These are phyloP conservation scores for Arachnopeziza araneosa DNA, from an alignment of 2,329 filamentous ascomycete genomes.

Conservation along the genomic window DNA sequence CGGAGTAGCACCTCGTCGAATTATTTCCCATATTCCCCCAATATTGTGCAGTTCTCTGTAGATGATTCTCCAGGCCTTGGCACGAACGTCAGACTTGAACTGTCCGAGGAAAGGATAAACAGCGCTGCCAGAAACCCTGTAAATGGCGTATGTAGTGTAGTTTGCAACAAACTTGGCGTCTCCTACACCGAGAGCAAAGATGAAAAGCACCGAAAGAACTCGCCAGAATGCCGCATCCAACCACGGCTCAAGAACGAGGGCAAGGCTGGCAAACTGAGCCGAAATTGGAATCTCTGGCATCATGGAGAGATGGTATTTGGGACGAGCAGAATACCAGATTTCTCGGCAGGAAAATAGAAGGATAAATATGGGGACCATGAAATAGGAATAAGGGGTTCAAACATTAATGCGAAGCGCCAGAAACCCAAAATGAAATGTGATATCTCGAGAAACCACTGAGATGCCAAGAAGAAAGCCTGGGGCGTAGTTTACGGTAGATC, in stretches of 20 bases:
- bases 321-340: no score
- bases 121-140: not conserved
- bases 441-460: not conserved
- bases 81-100: no score
- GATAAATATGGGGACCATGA: no score
- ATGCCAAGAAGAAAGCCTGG: not conserved
- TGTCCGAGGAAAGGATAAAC: not conserved
- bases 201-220: not conserved
- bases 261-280: not conserved
- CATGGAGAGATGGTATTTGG: not conserved
- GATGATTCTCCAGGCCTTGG: no score
- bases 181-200: not conserved
- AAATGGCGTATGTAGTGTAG: not conserved
- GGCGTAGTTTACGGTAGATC: not conserved
- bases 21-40: no score
- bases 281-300: not conserved
- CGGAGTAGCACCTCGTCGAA: no score
- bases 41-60: not conserved
- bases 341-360: no score
- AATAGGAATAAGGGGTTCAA: not conserved
- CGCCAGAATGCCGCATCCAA: not conserved
- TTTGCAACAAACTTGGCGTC: not conserved
- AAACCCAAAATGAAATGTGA: not conserved
- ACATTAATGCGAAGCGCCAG: not conserved
- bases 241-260: not conserved